Evolutionary conservation across 2,329 filamentous ascomycete genomes (phyloP).

Genomic region (Aspergillus persii): DNA sequence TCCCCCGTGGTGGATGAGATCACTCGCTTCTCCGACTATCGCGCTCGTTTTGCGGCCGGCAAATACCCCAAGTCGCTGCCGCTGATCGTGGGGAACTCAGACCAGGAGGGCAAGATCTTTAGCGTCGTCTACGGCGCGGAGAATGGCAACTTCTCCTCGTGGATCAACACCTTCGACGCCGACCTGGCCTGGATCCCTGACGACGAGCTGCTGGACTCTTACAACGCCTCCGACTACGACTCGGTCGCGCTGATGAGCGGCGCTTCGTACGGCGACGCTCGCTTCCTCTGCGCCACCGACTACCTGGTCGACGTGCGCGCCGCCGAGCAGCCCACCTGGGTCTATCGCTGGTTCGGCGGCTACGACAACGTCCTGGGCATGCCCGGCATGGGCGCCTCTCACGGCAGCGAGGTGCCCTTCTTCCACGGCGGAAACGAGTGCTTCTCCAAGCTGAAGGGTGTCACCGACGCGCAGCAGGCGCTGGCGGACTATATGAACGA

Average conservation of each 20-base stretch:
- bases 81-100: constrained; percentile 22
- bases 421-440: constrained; percentile 26
- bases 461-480: constrained; percentile 16
- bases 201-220: constrained; percentile 15
- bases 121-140: constrained; percentile 17
- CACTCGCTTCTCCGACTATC: constrained; percentile 22
- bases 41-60: constrained; percentile 17
- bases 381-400: constrained; percentile 15
- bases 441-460: constrained; percentile 14
- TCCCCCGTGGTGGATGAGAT: constrained; percentile 17
- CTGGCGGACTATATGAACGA: constrained; percentile 21
- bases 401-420: constrained; percentile 24
- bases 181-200: constrained; percentile 18
- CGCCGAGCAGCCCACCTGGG: constrained; percentile 19
- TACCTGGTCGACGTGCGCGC: constrained; percentile 19
- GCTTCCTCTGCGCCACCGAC: constrained; percentile 23
- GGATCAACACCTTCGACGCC: constrained; percentile 22
- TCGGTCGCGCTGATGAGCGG: constrained; percentile 21
- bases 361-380: constrained; percentile 20
- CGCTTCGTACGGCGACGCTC: constrained; percentile 22
- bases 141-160: constrained; percentile 19
- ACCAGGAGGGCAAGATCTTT: constrained; percentile 21
- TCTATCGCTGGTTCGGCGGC: constrained; percentile 24
- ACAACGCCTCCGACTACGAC: constrained; percentile 15
- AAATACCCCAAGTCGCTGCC: constrained; percentile 19